Evolutionary conservation across 495 filamentous ascomycete species (phyloP).

Genomic region (Xylaria nigripes): DNA sequence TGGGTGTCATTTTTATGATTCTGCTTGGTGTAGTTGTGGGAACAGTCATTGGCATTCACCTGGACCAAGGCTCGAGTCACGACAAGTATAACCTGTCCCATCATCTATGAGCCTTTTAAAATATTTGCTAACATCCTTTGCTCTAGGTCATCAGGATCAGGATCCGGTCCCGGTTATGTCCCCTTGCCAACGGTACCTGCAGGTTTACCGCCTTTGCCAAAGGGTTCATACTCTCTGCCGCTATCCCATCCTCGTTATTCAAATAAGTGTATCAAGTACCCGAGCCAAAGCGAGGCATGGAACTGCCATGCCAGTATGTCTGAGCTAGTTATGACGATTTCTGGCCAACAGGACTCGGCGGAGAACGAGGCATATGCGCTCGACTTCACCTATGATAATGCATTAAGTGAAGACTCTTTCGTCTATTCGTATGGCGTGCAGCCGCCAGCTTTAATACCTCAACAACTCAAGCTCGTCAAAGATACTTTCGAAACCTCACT

Average conservation of each 20-base stretch:
- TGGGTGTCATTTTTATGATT: conserved; percentile 42
- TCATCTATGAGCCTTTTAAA: background rate
- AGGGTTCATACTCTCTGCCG: conserved; percentile 58
- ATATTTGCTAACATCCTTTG: conserved; percentile 11
- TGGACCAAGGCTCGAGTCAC: conserved; percentile 16
- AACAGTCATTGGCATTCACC: conserved; percentile 38
- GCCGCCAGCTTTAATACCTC: conserved; percentile 47
- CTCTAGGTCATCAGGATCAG: conserved; percentile 11
- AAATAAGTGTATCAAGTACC: conserved; percentile 57
- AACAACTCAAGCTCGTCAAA: conserved; percentile 51
- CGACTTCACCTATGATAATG: conserved; percentile 27
- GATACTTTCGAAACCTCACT: conserved; percentile 51
- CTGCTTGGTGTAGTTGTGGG: conserved; percentile 58
- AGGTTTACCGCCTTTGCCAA: conserved; percentile 51
- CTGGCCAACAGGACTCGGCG: conserved; percentile 8
- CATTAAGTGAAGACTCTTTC: conserved; percentile 26
- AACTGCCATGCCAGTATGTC: conserved; percentile 45
- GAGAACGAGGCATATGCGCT: conserved; percentile 26
- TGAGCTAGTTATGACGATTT: conserved; percentile 28
- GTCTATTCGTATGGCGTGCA: conserved; percentile 65
- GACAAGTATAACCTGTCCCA: conserved; percentile 12
- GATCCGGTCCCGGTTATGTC: conserved; percentile 54
- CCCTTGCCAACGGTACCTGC: conserved; percentile 51
- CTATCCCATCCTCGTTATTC: conserved; percentile 46
- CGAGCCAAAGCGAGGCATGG: conserved; percentile 59